Evolutionary conservation across 2,329 filamentous ascomycete species (phyloP).

Genomic region (Raffaelea deltoideospora): DNA sequence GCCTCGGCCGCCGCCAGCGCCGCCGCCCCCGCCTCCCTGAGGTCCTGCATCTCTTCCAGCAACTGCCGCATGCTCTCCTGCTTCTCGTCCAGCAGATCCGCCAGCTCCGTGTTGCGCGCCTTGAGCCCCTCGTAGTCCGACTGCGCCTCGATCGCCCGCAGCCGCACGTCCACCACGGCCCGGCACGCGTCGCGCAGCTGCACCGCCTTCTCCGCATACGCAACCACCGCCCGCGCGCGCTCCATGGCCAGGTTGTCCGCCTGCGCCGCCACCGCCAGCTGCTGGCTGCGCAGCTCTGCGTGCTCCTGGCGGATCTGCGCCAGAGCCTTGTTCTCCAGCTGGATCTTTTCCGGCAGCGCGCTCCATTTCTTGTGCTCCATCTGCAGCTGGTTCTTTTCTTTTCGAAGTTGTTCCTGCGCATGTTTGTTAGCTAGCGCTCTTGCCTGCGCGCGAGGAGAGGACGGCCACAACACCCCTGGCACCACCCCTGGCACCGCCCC

Average conservation of each 20-base stretch:
- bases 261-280: constrained; percentile 21
- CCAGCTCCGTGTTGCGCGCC: constrained; percentile 46
- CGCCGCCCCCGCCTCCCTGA: background rate
- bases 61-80: constrained; percentile 22
- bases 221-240: constrained; percentile 37
- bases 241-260: constrained; percentile 38
- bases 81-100: constrained; percentile 31
- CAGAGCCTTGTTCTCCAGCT: constrained; percentile 20
- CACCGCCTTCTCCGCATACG: constrained; percentile 44
- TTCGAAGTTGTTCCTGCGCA: constrained; percentile 32
- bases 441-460: too few species aligned
- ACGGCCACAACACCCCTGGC: too few species aligned
- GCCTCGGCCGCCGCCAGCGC: constrained; percentile 20
- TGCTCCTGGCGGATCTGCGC: constrained; percentile 17
- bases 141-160: constrained; percentile 62
- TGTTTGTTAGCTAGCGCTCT: background rate
- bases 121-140: constrained; percentile 64
- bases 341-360: constrained; percentile 54
- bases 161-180: constrained; percentile 50
- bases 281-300: constrained; percentile 12
- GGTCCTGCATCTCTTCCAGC: constrained; percentile 14
- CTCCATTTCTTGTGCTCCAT: constrained; percentile 48
- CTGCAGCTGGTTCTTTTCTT: constrained; percentile 54
- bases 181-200: constrained; percentile 46
- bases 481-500: too few species aligned